Percentiles rank a stretch among this genome's conserved stretches.
These are phyloP conservation scores for Fusarium sp. DNA, from an alignment of 2,329 filamentous ascomycete species.

Conservation along the genomic window DNA sequence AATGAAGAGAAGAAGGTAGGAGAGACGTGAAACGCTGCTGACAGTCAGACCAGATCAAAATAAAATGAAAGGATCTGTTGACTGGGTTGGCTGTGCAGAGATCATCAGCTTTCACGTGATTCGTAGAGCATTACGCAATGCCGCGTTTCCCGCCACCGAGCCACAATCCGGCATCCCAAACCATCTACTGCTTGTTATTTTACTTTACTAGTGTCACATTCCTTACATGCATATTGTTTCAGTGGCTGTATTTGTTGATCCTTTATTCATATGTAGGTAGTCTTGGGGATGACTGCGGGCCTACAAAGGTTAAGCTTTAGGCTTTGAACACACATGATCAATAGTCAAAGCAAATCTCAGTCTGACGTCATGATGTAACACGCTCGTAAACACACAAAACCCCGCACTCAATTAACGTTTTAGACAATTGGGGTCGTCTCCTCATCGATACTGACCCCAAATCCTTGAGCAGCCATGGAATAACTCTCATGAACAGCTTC, in stretches of 20 bases:
- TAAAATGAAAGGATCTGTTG: conserved; percentile 6
- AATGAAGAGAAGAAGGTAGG: not conserved
- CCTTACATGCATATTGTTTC: not conserved
- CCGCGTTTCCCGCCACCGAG: not conserved
- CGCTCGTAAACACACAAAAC: not conserved
- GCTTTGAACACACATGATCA: too few species aligned
- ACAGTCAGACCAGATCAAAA: not conserved
- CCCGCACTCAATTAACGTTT: not conserved
- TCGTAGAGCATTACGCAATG: conserved; percentile 35
- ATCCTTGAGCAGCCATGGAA: conserved; percentile 52
- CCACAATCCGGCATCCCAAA: not conserved
- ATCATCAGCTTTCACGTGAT: conserved; percentile 11
- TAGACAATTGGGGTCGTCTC: conserved; percentile 32
- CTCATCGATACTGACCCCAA: conserved; percentile 60
- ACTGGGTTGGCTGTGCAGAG: not conserved
- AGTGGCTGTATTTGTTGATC: not conserved
- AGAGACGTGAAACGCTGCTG: not conserved
- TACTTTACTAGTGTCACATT: not conserved
- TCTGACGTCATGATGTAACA: not conserved
- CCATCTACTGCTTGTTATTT: not conserved
- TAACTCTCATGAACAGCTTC: conserved; percentile 66
- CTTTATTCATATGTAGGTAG: too few species aligned
- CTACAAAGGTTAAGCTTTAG: too few species aligned
- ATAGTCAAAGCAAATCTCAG: too few species aligned
- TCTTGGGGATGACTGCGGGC: too few species aligned